Percentiles rank a stretch among this genome's conserved stretches.
These are phyloP conservation scores for Wickerhamomyces sp. DNA, from an alignment of 1,139 yeast species.

Conservation along the genomic window DNA sequence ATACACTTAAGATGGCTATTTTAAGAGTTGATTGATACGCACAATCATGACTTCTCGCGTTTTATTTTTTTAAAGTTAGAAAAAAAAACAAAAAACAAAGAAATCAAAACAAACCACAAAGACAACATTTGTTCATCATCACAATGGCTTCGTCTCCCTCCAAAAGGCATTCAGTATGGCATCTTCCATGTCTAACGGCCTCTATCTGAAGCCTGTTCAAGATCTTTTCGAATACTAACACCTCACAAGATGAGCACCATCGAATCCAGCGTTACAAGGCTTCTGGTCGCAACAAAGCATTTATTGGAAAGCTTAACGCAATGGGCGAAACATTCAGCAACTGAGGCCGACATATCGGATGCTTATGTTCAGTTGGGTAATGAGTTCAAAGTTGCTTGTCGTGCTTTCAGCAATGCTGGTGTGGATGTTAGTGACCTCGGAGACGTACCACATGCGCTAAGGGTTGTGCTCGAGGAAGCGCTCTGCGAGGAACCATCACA, in stretches of 20 bases:
- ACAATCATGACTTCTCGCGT: no score
- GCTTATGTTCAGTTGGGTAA: slow-evolving; percentile 91
- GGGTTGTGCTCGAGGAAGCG: slow-evolving; percentile 82
- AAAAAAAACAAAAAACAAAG: slow-evolving; percentile 1
- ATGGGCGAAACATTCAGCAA: slow-evolving; percentile 81
- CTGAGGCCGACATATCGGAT: slow-evolving; percentile 83
- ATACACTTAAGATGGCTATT: no score
- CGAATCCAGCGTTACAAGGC: slow-evolving; percentile 77
- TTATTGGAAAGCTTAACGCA: slow-evolving; percentile 78
- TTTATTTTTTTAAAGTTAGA: no score
- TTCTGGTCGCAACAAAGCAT: slow-evolving; percentile 85
- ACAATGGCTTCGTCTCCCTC: slow-evolving; percentile 16
- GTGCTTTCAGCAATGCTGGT: slow-evolving; percentile 65
- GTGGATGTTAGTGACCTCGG: slow-evolving; percentile 68
- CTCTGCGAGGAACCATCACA: slow-evolving; percentile 83
- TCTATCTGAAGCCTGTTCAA: background rate
- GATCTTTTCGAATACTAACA: slow-evolving; percentile 2
- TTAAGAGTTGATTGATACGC: no score
- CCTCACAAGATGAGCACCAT: slow-evolving; percentile 46
- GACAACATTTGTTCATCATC: no score
- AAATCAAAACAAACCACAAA: no score
- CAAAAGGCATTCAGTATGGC: slow-evolving; percentile 22
- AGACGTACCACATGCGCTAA: slow-evolving; percentile 67
- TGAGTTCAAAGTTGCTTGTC: slow-evolving; percentile 82
- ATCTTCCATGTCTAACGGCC: background rate